Conservation (phyloP, 2,329 filamentous ascomycete species). For the Colletotrichum orchidophilum region DNA sequence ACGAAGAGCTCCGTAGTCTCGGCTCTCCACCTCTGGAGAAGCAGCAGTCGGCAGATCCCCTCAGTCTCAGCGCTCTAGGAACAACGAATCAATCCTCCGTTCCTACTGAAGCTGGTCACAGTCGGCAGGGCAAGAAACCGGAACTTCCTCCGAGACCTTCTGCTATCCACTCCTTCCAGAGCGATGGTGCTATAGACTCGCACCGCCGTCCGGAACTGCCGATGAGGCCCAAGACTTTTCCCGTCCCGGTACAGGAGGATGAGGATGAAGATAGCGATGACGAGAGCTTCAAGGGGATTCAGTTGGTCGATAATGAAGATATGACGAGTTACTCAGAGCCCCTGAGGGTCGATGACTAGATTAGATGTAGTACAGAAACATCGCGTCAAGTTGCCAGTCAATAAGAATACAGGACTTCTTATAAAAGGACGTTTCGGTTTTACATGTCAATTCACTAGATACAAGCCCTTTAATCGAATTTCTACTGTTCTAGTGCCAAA, state of each 20-base stretch:
- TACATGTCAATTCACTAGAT: background rate
- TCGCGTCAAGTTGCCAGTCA: background rate
- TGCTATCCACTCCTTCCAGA: slow-evolving; percentile 16
- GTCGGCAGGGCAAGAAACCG: background rate
- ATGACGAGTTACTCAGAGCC: slow-evolving; percentile 20
- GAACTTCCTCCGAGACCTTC: slow-evolving; percentile 4
- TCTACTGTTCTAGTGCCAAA: background rate
- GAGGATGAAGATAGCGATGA: slow-evolving; percentile 40
- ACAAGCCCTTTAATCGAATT: background rate
- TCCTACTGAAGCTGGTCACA: background rate
- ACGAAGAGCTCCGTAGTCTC: slow-evolving; percentile 13
- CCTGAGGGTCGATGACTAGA: slow-evolving; percentile 10
- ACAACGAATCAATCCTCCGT: background rate
- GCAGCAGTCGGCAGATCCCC: background rate
- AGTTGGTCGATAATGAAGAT: slow-evolving; percentile 49
- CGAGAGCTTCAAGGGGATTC: slow-evolving; percentile 47
- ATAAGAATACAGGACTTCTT: background rate
- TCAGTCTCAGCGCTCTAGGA: slow-evolving; percentile 1
- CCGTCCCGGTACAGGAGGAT: background rate
- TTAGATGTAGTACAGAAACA: background rate
- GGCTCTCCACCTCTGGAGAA: background rate
- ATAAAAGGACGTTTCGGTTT: background rate
- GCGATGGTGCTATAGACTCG: slow-evolving; percentile 15
- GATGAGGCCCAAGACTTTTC: slow-evolving; percentile 15
- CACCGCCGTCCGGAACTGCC: slow-evolving; percentile 21